Base-by-base conservation (phyloP, 352 stramenopile species). In the Albugo candida region DNA sequence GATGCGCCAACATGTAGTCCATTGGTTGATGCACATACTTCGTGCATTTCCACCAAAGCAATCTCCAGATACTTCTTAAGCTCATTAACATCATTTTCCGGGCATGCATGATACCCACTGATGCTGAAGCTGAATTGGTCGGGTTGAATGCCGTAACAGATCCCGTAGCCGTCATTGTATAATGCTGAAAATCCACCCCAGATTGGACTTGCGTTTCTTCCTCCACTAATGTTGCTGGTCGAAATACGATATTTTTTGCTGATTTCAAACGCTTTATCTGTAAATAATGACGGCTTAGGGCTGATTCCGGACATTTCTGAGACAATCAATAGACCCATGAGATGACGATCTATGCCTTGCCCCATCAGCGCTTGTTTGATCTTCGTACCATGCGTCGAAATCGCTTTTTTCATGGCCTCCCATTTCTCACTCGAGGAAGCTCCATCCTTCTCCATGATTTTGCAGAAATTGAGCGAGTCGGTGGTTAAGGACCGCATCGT, bases 181-280 rank as follows among this genome's bases (percentile, higher is more conserved):
- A 92, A 91, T 52, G 92, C 86, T 21, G 94, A 94, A 56, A 98
- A 96, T 62, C 96, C 93, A 31, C 93, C 94, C 80, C 92, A 98
- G 34, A 96, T 96, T 65, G 93, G 97, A 53, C 68, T 84, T 13
- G 94, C 79, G 35, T 95, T 93, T 5, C 75, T 70, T 16, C 93
- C 91, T 52, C 79, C 79, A 18, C 74, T 88, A 51, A 98, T 87
- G 66, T 98, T 94, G 58, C 83, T 97, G 6, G 93, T 98, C 41
- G 81, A 96, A 14, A 98, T 70, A 38, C 94, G 65, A 78, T 79
- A 98, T 58, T 89, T 95, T 60, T 97, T 97, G 53, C 84, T 92
- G 36, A 89, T 49, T 45, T 86, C 67, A 58, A 94, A 97, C 0
- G 92, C 70, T 52, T 79, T 83, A 70, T 98, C 83, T 36, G 72